Percentiles rank a stretch among this genome's conserved stretches.
Evolutionary conservation across 192 early-diverging fungal genomes (phyloP).

Genomic region (Helicostylum pulchrum): DNA sequence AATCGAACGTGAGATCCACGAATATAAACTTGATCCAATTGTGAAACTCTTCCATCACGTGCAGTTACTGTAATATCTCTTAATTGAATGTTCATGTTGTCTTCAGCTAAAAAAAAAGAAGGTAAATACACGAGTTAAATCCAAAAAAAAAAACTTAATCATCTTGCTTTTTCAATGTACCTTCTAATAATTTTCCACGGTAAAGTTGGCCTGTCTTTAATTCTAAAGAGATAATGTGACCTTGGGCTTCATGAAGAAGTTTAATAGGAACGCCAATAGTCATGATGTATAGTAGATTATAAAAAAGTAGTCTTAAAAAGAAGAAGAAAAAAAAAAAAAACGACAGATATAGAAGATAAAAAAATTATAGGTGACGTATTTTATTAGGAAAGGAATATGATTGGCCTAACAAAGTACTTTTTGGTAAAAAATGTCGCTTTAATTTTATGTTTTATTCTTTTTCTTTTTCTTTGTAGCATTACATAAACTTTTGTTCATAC

Average conservation of each 20-base stretch:
- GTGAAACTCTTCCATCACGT: conserved; percentile 87
- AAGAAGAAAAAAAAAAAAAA: conserved; percentile 1
- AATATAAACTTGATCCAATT: conserved; percentile 95
- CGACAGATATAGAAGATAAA: background rate
- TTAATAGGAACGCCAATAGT: conserved; percentile 92
- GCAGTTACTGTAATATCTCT: conserved; percentile 90
- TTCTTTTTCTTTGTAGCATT: too few relatives aligned
- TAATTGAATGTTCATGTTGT: conserved; percentile 99
- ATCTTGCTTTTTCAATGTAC: conserved; percentile 30
- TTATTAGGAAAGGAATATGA: background rate
- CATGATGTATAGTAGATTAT: conserved; percentile 46
- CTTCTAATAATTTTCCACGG: conserved; percentile 91
- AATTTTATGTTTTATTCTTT: too few relatives aligned
- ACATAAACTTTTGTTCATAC: too few relatives aligned
- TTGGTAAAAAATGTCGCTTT: too few relatives aligned
- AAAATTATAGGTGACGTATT: too few relatives aligned
- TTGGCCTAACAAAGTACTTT: background rate
- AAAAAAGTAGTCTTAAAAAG: background rate
- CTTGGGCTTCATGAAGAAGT: conserved; percentile 96
- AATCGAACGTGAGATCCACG: conserved; percentile 91
- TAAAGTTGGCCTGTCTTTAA: conserved; percentile 92
- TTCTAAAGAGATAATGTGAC: conserved; percentile 95
- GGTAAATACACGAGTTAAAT: conserved; percentile 8
- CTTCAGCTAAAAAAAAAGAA: conserved; percentile 64
- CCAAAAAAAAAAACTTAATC: background rate